These are phyloP conservation scores for Trichoderma hamatum DNA, from an alignment of 2,329 filamentous ascomycete genomes.

Conservation along the genomic window DNA sequence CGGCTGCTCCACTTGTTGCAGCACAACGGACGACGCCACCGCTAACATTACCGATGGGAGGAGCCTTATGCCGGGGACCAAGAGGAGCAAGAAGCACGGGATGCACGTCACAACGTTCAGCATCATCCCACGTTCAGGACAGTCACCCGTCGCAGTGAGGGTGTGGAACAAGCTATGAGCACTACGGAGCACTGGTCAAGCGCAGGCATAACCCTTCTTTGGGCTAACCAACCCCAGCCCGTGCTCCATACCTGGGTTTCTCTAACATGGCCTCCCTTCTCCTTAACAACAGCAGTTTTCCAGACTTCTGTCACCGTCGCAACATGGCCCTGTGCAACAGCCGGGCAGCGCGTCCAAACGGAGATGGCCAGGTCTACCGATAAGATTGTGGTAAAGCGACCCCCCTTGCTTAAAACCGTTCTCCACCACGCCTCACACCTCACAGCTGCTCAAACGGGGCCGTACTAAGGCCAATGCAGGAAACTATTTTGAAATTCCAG, in stretches of 20 bases:
- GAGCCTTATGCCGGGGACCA: conserved; percentile 21
- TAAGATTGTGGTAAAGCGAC: neutral
- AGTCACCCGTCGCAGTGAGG: conserved; percentile 17
- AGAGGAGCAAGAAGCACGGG: neutral
- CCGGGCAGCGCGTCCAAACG: neutral
- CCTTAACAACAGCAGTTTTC: neutral
- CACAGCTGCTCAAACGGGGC: neutral
- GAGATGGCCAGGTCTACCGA: conserved; percentile 3
- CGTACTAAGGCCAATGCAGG: conserved; percentile 8
- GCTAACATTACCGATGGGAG: conserved; percentile 20
- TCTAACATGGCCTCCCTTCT: conserved; percentile 16
- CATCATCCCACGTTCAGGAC: conserved; percentile 7
- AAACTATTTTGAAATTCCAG: conserved; percentile 16
- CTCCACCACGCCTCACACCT: conserved; percentile 11
- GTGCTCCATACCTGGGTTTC: neutral
- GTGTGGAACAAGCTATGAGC: conserved; percentile 9
- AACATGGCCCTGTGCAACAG: neutral
- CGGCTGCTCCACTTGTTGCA: conserved; percentile 10
- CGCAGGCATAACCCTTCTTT: conserved; percentile 4
- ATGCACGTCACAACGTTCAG: conserved; percentile 20
- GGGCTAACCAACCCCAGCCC: neutral
- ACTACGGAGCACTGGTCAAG: neutral
- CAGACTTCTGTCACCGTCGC: conserved; percentile 12
- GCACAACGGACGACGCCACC: conserved; percentile 17
- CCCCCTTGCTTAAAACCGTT: neutral